These are phyloP conservation scores for Ceratobasidium sp. DNA, from an alignment of 1,284 basidiomycete species.

Conservation along the genomic window DNA sequence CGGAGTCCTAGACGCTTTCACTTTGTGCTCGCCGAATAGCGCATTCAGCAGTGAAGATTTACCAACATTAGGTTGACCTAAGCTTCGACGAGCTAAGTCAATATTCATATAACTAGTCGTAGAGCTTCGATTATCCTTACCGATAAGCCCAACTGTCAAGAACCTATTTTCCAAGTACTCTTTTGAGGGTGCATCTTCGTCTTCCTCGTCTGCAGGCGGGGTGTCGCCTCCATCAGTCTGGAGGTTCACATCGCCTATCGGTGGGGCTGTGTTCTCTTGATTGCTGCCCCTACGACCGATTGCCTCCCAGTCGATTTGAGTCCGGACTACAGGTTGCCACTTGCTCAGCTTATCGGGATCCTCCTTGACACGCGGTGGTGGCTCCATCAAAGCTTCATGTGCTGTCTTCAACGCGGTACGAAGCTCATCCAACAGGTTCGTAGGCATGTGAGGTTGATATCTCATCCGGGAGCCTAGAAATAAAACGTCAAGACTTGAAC, in stretches of 20 bases:
- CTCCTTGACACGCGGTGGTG: conserved; percentile 70
- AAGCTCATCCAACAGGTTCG: conserved; percentile 64
- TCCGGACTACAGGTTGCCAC: conserved; percentile 78
- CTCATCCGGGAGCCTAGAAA: conserved; percentile 53
- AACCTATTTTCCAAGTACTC: conserved; percentile 59
- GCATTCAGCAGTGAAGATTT: conserved; percentile 72
- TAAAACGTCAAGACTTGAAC: neutral
- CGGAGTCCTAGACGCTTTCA: conserved; percentile 96
- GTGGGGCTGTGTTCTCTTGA: conserved; percentile 60
- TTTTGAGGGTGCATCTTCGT: conserved; percentile 51
- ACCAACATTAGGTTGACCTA: conserved; percentile 73
- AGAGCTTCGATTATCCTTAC: conserved; percentile 57
- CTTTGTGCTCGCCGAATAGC: conserved; percentile 83
- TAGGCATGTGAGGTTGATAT: conserved; percentile 76
- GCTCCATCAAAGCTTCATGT: conserved; percentile 77
- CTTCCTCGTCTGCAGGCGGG: conserved; percentile 52
- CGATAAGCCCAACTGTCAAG: conserved; percentile 87
- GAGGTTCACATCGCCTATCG: conserved; percentile 29
- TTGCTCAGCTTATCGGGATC: conserved; percentile 68
- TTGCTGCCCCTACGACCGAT: conserved; percentile 64
- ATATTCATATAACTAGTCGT: conserved; percentile 56
- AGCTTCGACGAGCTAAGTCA: conserved; percentile 66
- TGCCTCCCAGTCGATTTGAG: conserved; percentile 79
- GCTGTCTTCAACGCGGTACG: conserved; percentile 75
- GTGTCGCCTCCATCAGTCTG: conserved; percentile 49